phyloP scores from a whole-genome alignment of 345 rosid genomes.

The Eucalyptus regnans region DNA sequence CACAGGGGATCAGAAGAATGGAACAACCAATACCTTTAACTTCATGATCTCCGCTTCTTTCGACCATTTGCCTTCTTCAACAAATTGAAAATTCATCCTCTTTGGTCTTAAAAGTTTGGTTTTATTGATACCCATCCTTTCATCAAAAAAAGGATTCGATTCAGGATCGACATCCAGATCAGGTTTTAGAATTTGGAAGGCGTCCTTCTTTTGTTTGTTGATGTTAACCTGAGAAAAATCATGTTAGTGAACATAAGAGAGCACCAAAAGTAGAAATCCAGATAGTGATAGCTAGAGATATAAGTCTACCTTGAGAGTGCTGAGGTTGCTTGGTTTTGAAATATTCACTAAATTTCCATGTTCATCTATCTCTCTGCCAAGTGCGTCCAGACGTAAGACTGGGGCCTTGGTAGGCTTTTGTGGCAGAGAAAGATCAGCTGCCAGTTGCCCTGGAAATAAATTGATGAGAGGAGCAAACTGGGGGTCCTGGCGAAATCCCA shows the following conservation, averaged over 20 bases:
- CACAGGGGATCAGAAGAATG: neutral
- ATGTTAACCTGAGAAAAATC: conserved; percentile 69
- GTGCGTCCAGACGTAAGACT: conserved; percentile 83
- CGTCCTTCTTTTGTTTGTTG: conserved; percentile 92
- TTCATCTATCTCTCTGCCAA: conserved; percentile 96
- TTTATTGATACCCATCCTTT: conserved; percentile 74
- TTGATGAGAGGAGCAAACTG: conserved; percentile 63
- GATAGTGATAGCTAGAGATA: neutral
- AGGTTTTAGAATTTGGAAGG: conserved; percentile 95
- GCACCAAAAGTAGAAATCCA: neutral
- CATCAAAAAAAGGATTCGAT: conserved; percentile 74
- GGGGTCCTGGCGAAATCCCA: conserved; percentile 83
- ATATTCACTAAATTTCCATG: conserved; percentile 76
- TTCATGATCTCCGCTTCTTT: conserved; percentile 81
- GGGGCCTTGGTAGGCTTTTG: conserved; percentile 86
- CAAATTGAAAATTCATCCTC: conserved; percentile 84
- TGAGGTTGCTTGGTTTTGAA: conserved; percentile 85
- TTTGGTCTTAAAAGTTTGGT: conserved; percentile 85
- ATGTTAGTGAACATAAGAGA: neutral
- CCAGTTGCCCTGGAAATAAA: conserved; percentile 60
- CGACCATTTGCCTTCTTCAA: conserved; percentile 97
- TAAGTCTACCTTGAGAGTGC: conserved; percentile 76
- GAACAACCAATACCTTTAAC: conserved; percentile 40
- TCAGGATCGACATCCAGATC: conserved; percentile 77
- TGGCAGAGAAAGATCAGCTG: conserved; percentile 35